Base-by-base conservation (phyloP, 805 yeast genomes). In the Suhomyces vadensis region DNA sequence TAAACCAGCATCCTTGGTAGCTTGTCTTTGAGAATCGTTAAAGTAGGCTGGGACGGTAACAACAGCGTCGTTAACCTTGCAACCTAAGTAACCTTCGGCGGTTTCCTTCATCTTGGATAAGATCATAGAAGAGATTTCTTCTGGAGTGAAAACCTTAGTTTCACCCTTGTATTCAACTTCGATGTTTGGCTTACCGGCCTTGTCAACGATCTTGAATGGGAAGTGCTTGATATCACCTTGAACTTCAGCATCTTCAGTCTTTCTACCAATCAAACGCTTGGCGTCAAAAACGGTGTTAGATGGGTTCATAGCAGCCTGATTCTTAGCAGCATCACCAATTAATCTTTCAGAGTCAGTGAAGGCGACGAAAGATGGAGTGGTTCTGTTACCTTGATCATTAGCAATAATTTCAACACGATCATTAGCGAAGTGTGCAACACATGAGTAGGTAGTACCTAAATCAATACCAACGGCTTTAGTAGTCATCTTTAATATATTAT, bases 1-100 rank as follows among this genome's bases (percentile, higher is more conserved):
- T 54, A 57, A 55, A 57, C 65, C 65, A 46, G 65, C 65, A 41
- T 60, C 65, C 65, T 60, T 60, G 61, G 65, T 60, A 51, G 65
- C 65, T 48, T 60, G 65, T 55, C 65, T 56, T 48, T 60, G 65
- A 37, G 65, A 57, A 54, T 60, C 65, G 60, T 60, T 60, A 49
- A 60, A 60, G 63, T 60, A 60, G 40, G 65, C 65, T 46, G 65
- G 65, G 48, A 60, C 65, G 43, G 65, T 60, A 46, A 60, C 63
- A 39, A 60, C 65, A 22, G 65, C 65, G 46, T 60, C 62, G 47
- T 52, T 49, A 42, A 60, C 64, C 42, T 46, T 47, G 45, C 44
- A 39, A 45, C 64, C 65, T 54, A 60, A 51, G 60, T 50, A 56
- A 41, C 61, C 54, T 58, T 60, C 65, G 35, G 65, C 65, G 35